Evolutionary conservation across 257 asterid genomes (phyloP), one percentile per base, ranked within the genome.

Genomic region (Oldenlandia corymbosa): DNA sequence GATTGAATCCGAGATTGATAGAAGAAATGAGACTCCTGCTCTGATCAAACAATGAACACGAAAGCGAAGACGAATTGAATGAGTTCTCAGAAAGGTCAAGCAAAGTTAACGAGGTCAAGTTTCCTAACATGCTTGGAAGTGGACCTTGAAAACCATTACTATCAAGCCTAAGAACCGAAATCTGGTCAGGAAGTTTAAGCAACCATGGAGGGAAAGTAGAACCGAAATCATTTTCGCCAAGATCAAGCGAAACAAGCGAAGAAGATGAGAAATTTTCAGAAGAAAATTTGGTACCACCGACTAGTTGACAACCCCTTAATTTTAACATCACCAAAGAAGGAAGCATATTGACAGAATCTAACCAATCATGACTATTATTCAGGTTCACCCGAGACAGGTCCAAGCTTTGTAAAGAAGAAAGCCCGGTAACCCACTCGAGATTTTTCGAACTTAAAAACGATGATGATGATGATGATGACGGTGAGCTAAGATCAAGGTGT

Each of bases 401-500:
- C 31, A 75, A 34, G 9, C 30, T 26, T 52, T 68, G 50, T 61
- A 75, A 47, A 27, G 71, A 56, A 13, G 58, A 30, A 67, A 68
- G 65, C 9, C 26, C 30, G 0, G 69, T 4, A 9, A 71, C 4
- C 73, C 73, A 75, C 30, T 39, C 2, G 8, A 75, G 62, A 56
- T 54, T 70, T 6, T 57, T 59, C 2, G 39, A 36, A 17, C n/a
- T n/a, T n/a, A n/a, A n/a, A n/a, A n/a, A n/a, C n/a, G n/a, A n/a
- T n/a, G 13, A 14, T 56, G 68, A 46, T 9, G 7, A 17, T 1
- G 3, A 14, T 26, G 26, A 26, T 3, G 55, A 14, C 42, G 55
- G 31, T 14, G 14, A 48, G 14, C 76, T 45, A 62, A 67, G 80
- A 62, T 71, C 34, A 3, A 71, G 71, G 58, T 67, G 42, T 7